Base-by-base conservation (phyloP, 306 rosid species). In the Citrullus amarus region DNA sequence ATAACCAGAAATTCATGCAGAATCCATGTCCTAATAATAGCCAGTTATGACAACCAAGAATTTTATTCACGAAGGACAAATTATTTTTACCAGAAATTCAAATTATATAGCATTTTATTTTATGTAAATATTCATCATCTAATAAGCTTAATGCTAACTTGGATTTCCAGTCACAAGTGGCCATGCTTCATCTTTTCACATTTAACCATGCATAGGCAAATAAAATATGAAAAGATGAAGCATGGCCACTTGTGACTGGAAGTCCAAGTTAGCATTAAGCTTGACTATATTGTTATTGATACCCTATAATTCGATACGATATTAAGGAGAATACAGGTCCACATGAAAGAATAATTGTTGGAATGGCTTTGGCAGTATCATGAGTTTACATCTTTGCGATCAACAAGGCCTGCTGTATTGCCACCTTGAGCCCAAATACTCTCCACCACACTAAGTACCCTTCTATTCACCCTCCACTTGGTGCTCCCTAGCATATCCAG, bases 351-450 rank as follows among this genome's bases (percentile, higher is more conserved):
- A 30, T 50, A 51, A 73, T 51, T 73, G 58, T 69, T 43, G 22
- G 58, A 71, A 48, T 22, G 39, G 22, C 46, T 51, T 51, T 30
- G 25, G 62, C 17, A 50, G 44, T 38, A 72, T 69, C 76, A 65
- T 65, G 80, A 72, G 51, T 90, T 88, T 84, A 90, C 97, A 80
- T 92, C 92, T 83, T 86, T 75, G 66, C 91, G 86, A 82, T 90
- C 83, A 82, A 92, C 93, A 79, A 92, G 88, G 81, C 97, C 97
- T 13, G 93, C 97, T 78, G 86, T 65, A 83, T 88, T 86, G 83
- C 97, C 97, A 69, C 97, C 96, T 82, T 67, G 86, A 61, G 87
- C 91, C 97, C 97, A 92, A 84, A 92, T 81, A 83, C 89, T 80
- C 86, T 92, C 96, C 76, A 89, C 91, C 82, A 92, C 89, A 16